Percentiles rank a stretch among this genome's conserved stretches.
Conservation (phyloP, 164 flowering plant genomes). For the Hamamelis virginiana region DNA sequence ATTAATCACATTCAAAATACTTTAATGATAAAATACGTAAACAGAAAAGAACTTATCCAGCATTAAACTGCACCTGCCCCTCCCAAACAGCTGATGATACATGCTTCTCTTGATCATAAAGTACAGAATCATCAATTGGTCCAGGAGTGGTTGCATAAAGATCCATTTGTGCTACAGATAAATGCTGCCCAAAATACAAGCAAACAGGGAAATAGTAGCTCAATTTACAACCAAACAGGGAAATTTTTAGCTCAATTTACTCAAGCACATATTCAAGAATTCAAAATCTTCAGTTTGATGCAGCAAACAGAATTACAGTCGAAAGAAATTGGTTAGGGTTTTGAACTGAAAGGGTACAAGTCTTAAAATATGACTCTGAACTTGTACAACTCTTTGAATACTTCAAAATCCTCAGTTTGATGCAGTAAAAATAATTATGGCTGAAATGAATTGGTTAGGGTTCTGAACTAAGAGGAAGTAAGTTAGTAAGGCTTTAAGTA, state of each 20-base stretch:
- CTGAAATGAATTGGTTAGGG: too few species aligned
- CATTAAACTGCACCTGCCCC: constrained; percentile 48
- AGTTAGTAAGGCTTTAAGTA: too few species aligned
- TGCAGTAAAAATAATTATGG: too few species aligned
- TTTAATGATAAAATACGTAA: not conserved
- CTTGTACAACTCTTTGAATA: too few species aligned
- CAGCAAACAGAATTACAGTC: not conserved
- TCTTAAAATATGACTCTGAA: too few species aligned
- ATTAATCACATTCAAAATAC: not conserved
- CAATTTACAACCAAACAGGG: not conserved
- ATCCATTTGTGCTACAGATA: constrained; percentile 28
- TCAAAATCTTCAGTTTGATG: not conserved
- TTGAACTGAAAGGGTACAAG: not conserved
- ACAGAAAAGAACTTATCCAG: not conserved
- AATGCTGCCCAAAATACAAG: not conserved
- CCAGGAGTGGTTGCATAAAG: constrained; percentile 57
- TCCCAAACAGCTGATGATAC: constrained; percentile 79
- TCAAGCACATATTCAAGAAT: not conserved
- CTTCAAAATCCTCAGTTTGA: too few species aligned
- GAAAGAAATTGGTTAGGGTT: not conserved
- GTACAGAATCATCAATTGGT: constrained; percentile 55
- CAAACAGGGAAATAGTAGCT: not conserved
- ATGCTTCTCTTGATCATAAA: constrained; percentile 75
- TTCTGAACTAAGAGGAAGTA: too few species aligned
- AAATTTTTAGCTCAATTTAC: not conserved